Conservation (phyloP, 1,284 basidiomycete genomes). For the Xerocomus cyaneibrunnescens region DNA sequence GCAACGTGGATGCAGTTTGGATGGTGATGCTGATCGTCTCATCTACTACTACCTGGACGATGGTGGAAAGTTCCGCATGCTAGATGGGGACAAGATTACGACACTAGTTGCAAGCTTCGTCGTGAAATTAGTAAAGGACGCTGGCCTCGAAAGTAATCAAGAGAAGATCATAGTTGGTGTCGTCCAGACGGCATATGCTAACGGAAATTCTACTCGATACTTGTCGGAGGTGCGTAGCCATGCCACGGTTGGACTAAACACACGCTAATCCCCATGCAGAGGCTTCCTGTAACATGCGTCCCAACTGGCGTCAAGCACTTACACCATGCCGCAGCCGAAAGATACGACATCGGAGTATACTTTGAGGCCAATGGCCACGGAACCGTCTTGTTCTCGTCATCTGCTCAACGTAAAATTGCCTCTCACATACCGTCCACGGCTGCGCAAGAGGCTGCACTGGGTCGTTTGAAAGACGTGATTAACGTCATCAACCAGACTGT, state of each 20-base stretch:
- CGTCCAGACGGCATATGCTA: conserved; percentile 99
- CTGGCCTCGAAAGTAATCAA: conserved; percentile 62
- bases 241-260: background rate
- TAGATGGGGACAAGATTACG: conserved; percentile 99
- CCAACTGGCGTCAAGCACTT: conserved; percentile 98
- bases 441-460: conserved; percentile 76
- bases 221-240: conserved; percentile 62
- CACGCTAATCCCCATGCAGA: conserved; percentile 42
- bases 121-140: conserved; percentile 83
- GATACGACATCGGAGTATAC: conserved; percentile 95
- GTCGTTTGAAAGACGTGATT: conserved; percentile 74
- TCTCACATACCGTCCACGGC: conserved; percentile 74
- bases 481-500: conserved; percentile 98
- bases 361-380: conserved; percentile 99
- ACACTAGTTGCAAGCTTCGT: conserved; percentile 93
- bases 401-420: conserved; percentile 61
- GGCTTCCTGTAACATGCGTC: conserved; percentile 93
- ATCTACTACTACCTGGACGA: conserved; percentile 94
- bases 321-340: conserved; percentile 90
- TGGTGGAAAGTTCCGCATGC: conserved; percentile 78
- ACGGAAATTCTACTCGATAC: conserved; percentile 95
- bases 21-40: conserved; percentile 97
- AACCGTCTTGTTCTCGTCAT: conserved; percentile 90
- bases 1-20: conserved; percentile 88
- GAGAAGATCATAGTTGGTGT: conserved; percentile 79